phyloP scores from a whole-genome alignment of 208 protist species.

The Acanthamoeba sp. region DNA sequence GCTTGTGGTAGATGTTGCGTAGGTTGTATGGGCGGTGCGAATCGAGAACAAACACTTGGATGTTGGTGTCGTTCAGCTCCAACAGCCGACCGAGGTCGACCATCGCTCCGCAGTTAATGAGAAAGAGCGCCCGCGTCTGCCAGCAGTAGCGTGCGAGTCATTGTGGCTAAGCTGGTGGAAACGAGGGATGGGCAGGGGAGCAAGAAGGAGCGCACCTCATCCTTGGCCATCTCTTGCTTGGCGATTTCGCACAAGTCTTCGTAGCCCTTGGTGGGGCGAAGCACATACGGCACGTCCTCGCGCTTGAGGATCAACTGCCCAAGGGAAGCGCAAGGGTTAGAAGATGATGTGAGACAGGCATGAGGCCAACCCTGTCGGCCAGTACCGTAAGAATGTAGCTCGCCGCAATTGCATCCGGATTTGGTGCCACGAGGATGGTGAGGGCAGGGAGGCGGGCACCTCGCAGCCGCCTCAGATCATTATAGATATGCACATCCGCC shows the following conservation, averaged over 20 bases:
- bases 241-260: constrained; percentile 30
- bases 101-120: constrained; percentile 62
- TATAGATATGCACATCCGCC: background rate
- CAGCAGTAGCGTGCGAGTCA: background rate
- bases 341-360: background rate
- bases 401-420: constrained; percentile 9
- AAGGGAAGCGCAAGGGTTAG: background rate
- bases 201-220: background rate
- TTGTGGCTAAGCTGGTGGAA: too few species aligned
- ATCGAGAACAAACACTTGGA: constrained; percentile 39
- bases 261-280: constrained; percentile 37
- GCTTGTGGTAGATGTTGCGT: constrained; percentile 54
- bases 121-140: constrained; percentile 5
- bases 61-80: constrained; percentile 37
- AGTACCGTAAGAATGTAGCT: constrained; percentile 30
- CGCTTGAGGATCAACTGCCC: constrained; percentile 17
- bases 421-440: background rate
- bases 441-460: background rate
- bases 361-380: background rate
- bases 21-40: constrained; percentile 65
- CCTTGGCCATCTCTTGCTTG: constrained; percentile 33
- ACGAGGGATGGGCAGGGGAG: background rate
- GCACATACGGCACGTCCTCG: constrained; percentile 35
- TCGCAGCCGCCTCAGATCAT: background rate
- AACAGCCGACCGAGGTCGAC: constrained; percentile 52